Evolutionary conservation across 192 early-diverging fungal genomes (phyloP).

Genomic region (Entophlyctis luteolus): DNA sequence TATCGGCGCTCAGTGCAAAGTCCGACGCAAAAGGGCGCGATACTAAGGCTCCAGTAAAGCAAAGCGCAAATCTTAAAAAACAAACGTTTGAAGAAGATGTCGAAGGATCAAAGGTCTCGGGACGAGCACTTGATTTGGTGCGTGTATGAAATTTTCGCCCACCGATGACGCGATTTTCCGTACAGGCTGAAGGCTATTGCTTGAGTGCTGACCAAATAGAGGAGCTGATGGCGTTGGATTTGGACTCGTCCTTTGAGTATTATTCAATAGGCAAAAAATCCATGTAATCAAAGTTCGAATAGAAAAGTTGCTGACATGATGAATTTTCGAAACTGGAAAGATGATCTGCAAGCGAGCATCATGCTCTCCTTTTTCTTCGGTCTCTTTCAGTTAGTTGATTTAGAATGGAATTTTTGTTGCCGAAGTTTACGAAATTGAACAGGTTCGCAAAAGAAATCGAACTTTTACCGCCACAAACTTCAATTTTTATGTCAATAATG

Average conservation of each 20-base stretch:
- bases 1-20: too few species aligned
- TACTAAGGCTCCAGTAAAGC: too few species aligned
- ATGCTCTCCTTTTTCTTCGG: background rate
- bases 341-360: background rate
- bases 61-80: too few species aligned
- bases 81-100: too few species aligned
- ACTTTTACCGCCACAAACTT: slow-evolving; percentile 19
- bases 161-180: too few species aligned
- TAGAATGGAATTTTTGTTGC: background rate
- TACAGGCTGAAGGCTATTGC: background rate
- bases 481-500: slow-evolving; percentile 26
- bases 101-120: too few species aligned
- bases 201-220: background rate
- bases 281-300: too few species aligned
- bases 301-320: background rate
- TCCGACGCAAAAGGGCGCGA: too few species aligned
- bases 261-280: too few species aligned
- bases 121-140: too few species aligned
- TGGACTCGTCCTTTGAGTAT: too few species aligned
- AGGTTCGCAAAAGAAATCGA: slow-evolving; percentile 32
- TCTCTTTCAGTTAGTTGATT: background rate
- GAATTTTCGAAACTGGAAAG: background rate
- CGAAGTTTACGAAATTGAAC: background rate
- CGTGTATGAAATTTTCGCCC: too few species aligned
- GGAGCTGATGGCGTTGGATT: background rate